Evolutionary conservation across 2,329 filamentous ascomycete genomes (phyloP).

Genomic region (Colletotrichum cereale): DNA sequence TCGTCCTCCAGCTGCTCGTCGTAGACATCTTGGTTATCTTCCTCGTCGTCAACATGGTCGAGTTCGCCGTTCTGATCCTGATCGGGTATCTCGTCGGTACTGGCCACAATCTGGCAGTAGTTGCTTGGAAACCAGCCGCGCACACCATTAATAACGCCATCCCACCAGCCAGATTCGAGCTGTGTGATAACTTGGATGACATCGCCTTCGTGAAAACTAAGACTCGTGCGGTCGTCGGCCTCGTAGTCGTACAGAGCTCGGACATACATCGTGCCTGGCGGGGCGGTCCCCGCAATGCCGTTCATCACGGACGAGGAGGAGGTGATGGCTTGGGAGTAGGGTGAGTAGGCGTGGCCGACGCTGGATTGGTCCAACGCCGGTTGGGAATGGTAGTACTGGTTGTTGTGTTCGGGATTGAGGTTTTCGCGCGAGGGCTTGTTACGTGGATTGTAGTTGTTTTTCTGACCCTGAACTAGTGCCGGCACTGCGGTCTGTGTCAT

Average conservation of each 20-base stretch:
- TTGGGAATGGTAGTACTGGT: conserved; percentile 26
- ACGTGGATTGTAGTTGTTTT: conserved; percentile 52
- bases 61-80: conserved; percentile 66
- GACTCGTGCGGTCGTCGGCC: conserved; percentile 93
- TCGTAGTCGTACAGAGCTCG: conserved; percentile 98
- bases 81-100: conserved; percentile 79
- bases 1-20: conserved; percentile 77
- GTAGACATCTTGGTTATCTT: conserved; percentile 73
- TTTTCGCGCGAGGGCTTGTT: conserved; percentile 41
- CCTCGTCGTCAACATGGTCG: conserved; percentile 71
- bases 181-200: conserved; percentile 99
- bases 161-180: conserved; percentile 97
- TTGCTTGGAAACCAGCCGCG: conserved; percentile 99
- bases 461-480: conserved; percentile 60
- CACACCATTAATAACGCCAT: conserved; percentile 96
- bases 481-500: conserved; percentile 64
- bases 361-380: conserved; percentile 42
- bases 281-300: conserved; percentile 69
- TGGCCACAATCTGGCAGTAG: conserved; percentile 90
- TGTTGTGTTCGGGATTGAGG: conserved; percentile 41
- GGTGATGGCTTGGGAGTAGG: conserved; percentile 46
- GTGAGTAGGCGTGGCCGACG: conserved; percentile 41
- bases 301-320: conserved; percentile 62
- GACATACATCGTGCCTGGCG: conserved; percentile 84
- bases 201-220: conserved; percentile 97